These are phyloP conservation scores for Lactarius quietus DNA, from an alignment of 768 basidiomycete species.

Conservation along the genomic window DNA sequence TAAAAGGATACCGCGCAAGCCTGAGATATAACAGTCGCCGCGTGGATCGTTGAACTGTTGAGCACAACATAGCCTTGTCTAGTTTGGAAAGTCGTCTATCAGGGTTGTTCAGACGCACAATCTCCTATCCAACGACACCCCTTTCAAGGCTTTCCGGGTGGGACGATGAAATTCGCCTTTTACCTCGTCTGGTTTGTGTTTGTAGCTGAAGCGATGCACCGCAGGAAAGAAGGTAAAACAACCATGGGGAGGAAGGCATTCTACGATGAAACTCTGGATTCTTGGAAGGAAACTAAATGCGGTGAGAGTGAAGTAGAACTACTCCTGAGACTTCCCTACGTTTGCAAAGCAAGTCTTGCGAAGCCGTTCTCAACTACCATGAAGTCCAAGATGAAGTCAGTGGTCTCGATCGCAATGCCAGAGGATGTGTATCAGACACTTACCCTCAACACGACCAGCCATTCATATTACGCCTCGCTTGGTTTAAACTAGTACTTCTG, in stretches of 20 bases:
- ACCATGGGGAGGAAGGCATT: conserved; percentile 53
- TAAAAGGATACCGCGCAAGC: too few relatives aligned
- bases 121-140: conserved; percentile 48
- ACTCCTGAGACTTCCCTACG: not conserved
- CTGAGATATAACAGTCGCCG: too few relatives aligned
- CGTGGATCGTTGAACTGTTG: conserved; percentile 57
- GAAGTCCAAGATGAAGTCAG: conserved; percentile 25
- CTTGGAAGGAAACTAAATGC: conserved; percentile 54
- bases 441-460: not conserved
- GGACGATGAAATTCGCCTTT: conserved; percentile 49
- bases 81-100: conserved; percentile 55
- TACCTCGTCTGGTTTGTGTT: too few relatives aligned
- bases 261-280: conserved; percentile 69
- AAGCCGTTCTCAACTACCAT: conserved; percentile 11
- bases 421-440: not conserved
- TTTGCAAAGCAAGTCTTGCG: not conserved
- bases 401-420: not conserved
- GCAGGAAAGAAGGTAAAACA: conserved; percentile 54
- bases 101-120: conserved; percentile 53
- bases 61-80: conserved; percentile 54
- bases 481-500: conserved; percentile 1
- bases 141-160: conserved; percentile 72
- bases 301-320: conserved; percentile 29
- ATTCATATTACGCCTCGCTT: not conserved
- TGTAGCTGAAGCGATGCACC: too few relatives aligned